Evolutionary conservation across 768 basidiomycete genomes (phyloP).

Genomic region (Suillus ampliporus): DNA sequence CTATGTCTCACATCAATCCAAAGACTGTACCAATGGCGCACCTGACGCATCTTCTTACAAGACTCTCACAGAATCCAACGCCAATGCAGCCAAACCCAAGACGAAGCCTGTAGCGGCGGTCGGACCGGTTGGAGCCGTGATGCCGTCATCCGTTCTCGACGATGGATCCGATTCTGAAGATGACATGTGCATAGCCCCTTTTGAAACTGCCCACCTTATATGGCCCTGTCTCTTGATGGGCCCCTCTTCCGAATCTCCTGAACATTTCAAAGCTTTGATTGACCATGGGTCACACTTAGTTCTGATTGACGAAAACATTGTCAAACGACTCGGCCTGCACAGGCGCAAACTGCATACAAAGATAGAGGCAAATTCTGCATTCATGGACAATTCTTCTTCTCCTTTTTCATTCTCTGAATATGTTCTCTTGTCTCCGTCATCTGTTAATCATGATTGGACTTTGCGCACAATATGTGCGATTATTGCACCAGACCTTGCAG

Average conservation of each 20-base stretch:
- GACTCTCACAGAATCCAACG: constrained; percentile 15
- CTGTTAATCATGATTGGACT: constrained; percentile 13
- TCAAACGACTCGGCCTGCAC: constrained; percentile 13
- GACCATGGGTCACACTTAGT: constrained; percentile 38
- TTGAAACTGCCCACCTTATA: too few species aligned
- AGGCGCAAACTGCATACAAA: constrained; percentile 12
- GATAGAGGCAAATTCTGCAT: constrained; percentile 12
- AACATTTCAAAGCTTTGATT: constrained; percentile 26
- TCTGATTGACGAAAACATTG: constrained; percentile 34
- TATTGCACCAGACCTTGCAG: constrained; percentile 21
- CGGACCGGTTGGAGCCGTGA: not conserved
- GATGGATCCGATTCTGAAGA: too few species aligned
- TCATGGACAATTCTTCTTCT: not conserved
- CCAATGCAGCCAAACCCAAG: constrained; percentile 6
- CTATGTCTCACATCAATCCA: too few species aligned
- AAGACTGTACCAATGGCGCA: constrained; percentile 25
- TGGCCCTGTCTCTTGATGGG: not conserved
- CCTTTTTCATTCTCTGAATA: constrained; percentile 16
- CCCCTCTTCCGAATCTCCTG: not conserved
- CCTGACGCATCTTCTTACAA: constrained; percentile 22
- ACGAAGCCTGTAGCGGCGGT: not conserved
- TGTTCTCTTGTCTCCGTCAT: constrained; percentile 18
- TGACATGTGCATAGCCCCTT: too few species aligned
- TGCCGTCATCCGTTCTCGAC: constrained; percentile 10
- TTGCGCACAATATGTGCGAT: constrained; percentile 22